phyloP scores from a whole-genome alignment of 345 rosid genomes.

The Bruguiera parviflora region DNA sequence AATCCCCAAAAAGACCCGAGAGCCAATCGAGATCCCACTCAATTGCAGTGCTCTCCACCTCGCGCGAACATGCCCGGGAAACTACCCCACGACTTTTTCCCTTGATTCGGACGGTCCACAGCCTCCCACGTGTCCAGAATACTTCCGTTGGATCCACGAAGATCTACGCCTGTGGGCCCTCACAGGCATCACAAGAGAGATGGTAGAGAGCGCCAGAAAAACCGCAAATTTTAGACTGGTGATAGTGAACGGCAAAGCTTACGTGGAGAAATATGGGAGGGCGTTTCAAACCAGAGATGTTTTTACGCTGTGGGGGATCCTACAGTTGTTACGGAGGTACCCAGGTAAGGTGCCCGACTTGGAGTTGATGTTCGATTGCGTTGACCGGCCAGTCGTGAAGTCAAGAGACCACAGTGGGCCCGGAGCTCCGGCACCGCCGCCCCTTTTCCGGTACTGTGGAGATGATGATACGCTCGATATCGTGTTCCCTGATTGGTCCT shows the following conservation, averaged over 20 bases:
- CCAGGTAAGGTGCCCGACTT: conserved; percentile 29
- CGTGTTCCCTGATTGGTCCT: conserved; percentile 34
- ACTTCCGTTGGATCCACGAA: conserved; percentile 33
- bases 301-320: conserved; percentile 30
- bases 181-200: conserved; percentile 27
- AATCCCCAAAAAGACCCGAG: conserved; percentile 18
- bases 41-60: conserved; percentile 37
- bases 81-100: conserved; percentile 27
- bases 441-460: conserved; percentile 33
- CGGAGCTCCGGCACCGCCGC: conserved; percentile 16
- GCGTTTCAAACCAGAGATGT: conserved; percentile 26
- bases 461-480: conserved; percentile 19
- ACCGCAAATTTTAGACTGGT: conserved; percentile 26
- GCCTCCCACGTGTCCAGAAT: conserved; percentile 16
- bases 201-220: conserved; percentile 13
- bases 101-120: conserved; percentile 21
- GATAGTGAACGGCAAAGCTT: conserved; percentile 18
- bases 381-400: conserved; percentile 26
- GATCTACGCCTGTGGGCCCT: conserved; percentile 28
- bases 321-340: conserved; percentile 28
- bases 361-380: conserved; percentile 34
- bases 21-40: conserved; percentile 38
- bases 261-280: conserved; percentile 12
- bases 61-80: conserved; percentile 38
- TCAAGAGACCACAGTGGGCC: conserved; percentile 6